Conservation (phyloP, 352 stramenopile species). For the Phytophthora vignae region DNA sequence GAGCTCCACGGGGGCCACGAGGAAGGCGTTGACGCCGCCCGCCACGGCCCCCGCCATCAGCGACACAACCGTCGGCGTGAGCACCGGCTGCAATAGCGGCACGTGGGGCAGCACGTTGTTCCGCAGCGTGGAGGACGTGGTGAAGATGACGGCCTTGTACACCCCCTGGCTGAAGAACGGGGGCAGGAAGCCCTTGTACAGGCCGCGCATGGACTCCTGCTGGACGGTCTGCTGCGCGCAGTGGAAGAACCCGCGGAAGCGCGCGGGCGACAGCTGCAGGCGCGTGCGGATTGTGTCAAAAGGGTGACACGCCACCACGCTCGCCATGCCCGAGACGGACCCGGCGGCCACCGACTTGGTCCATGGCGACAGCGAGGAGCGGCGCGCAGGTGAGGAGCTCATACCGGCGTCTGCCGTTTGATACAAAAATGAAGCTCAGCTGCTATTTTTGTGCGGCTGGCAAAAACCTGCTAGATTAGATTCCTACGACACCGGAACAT, state of each 20-base stretch:
- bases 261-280: constrained; percentile 75
- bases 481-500: constrained; percentile 26
- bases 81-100: constrained; percentile 46
- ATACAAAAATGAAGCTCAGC: not conserved
- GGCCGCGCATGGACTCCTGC: constrained; percentile 64
- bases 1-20: constrained; percentile 82
- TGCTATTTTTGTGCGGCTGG: constrained; percentile 5
- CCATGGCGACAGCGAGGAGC: constrained; percentile 54
- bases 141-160: constrained; percentile 93
- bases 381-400: constrained; percentile 21
- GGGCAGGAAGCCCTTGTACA: constrained; percentile 90
- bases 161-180: constrained; percentile 89
- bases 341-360: constrained; percentile 78
- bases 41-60: constrained; percentile 56
- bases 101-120: constrained; percentile 57
- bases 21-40: constrained; percentile 76
- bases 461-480: constrained; percentile 16
- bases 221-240: constrained; percentile 69
- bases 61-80: constrained; percentile 54
- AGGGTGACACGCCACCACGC: constrained; percentile 83
- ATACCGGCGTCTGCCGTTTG: constrained; percentile 8
- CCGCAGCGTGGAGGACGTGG: constrained; percentile 66
- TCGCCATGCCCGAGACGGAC: constrained; percentile 85
- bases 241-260: constrained; percentile 69
- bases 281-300: constrained; percentile 90